Base-by-base conservation (phyloP, 495 filamentous ascomycete genomes). In the Tuber melanosporum region DNA sequence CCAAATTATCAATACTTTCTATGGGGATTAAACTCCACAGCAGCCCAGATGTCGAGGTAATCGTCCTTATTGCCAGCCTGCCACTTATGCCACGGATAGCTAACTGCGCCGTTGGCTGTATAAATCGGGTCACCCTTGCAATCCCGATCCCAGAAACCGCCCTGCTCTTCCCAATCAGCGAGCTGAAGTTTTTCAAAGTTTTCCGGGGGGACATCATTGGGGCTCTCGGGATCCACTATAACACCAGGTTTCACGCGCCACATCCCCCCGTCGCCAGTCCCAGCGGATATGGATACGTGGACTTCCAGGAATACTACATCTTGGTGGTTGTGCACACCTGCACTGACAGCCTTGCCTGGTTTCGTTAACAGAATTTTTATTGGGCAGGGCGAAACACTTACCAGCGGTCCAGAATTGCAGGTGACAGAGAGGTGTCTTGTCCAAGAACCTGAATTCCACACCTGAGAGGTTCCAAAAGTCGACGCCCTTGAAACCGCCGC, bases 11-110 rank as follows among this genome's bases (percentile, higher is more conserved):
- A 75, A 69, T 76, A 76, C 2, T 77, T 70, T 45, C 49, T 45
- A 1, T 4, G 1, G 45, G 77, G 76, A 42, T 74, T 79, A 42
- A 74, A 81, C 74, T 81, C 79, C 22, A 81, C 46, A 1, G 78
- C 79, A 0, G 72, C 69, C 78, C 78, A 81, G 41, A 81, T 73
- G 43, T 81, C 79, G 8, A 81, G 19, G 52, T 43, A 46, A 19
- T 74, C 72, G 2, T 15, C 70, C 19, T 14, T 42, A 36, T 71
- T 45, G 5, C 79, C 78, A 4, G 20, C 78, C 32, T 81, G 79
- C 79, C 79, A 81, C 52, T 81, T 81, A 39, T 81, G 79, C 44
- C 47, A 81, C 5, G 78, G 79, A 46, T 81, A 81, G 46, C 36
- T 42, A 9, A 74, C 71, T 6, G 70, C 72, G 8, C 78, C 42